These are phyloP conservation scores for Phytophthora agathidicida DNA, from an alignment of 352 stramenopile genomes.

Conservation along the genomic window DNA sequence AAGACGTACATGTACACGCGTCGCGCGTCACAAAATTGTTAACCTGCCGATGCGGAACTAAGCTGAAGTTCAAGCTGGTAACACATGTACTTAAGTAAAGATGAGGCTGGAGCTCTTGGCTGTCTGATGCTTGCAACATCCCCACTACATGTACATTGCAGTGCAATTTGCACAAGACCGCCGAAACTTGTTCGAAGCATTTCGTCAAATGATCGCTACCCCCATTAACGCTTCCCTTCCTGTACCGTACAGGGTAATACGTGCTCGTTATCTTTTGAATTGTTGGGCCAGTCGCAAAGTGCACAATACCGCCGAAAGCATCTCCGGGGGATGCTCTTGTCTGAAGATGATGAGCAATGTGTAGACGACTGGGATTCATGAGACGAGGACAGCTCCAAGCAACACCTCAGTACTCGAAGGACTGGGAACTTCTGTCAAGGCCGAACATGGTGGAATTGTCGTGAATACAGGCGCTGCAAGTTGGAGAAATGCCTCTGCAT, in stretches of 20 bases:
- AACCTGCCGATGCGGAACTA: conserved; percentile 4
- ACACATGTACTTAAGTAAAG: conserved; percentile 6
- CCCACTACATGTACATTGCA: not conserved
- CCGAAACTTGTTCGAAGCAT: conserved; percentile 5
- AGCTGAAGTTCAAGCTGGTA: conserved; percentile 7
- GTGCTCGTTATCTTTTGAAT: too few relatives aligned
- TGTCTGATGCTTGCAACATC: conserved; percentile 1
- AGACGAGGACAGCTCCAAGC: conserved; percentile 11
- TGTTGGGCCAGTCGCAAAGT: conserved; percentile 3
- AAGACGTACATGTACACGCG: too few relatives aligned
- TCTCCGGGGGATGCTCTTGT: conserved; percentile 11
- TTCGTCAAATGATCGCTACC: not conserved
- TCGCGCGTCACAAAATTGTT: conserved; percentile 3
- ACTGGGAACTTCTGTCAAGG: not conserved
- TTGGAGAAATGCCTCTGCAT: not conserved
- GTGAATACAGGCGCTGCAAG: not conserved
- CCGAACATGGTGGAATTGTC: too few relatives aligned
- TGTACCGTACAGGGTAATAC: not conserved
- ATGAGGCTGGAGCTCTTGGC: conserved; percentile 6
- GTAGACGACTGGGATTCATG: conserved; percentile 27
- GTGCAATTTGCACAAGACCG: conserved; percentile 3
- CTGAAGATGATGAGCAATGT: conserved; percentile 21
- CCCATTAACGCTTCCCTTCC: not conserved
- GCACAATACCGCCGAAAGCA: not conserved
- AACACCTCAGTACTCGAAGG: not conserved